phyloP scores from a whole-genome alignment of 805 yeast genomes.

The Suhomyces sp. region DNA sequence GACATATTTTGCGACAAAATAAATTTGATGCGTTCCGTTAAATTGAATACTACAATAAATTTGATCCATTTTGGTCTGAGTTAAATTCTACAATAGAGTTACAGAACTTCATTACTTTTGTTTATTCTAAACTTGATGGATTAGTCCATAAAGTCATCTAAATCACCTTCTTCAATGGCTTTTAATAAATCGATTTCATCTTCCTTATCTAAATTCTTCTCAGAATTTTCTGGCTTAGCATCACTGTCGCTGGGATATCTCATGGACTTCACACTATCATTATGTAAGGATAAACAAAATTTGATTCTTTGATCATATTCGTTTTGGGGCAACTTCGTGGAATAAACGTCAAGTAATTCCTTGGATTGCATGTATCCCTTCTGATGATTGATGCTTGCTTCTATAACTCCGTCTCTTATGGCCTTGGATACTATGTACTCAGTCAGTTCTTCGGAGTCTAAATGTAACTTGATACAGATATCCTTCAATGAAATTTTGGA shows the following conservation, averaged over 20 bases:
- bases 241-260: conserved; percentile 64
- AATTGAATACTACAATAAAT: not conserved
- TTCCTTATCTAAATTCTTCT: conserved; percentile 32
- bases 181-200: conserved; percentile 43
- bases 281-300: conserved; percentile 86
- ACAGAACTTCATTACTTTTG: not conserved
- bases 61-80: no score
- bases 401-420: conserved; percentile 95
- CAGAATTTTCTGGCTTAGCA: conserved; percentile 25
- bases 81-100: not conserved
- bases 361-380: conserved; percentile 87
- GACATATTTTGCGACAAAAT: not conserved
- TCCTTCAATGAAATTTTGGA: conserved; percentile 89
- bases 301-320: conserved; percentile 91
- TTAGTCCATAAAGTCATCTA: conserved; percentile 48
- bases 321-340: conserved; percentile 80
- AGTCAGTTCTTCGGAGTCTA: conserved; percentile 93
- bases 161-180: conserved; percentile 55
- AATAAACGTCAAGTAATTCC: conserved; percentile 82
- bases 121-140: not conserved
- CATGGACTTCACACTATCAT: conserved; percentile 92
- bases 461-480: conserved; percentile 84
- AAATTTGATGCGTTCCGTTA: not conserved
- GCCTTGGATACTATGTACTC: conserved; percentile 97
- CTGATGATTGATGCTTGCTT: conserved; percentile 88